Evolutionary conservation across 106 monocot genomes (phyloP), one percentile per base, ranked within the genome.

Genomic region (Dendrobium officinale): DNA sequence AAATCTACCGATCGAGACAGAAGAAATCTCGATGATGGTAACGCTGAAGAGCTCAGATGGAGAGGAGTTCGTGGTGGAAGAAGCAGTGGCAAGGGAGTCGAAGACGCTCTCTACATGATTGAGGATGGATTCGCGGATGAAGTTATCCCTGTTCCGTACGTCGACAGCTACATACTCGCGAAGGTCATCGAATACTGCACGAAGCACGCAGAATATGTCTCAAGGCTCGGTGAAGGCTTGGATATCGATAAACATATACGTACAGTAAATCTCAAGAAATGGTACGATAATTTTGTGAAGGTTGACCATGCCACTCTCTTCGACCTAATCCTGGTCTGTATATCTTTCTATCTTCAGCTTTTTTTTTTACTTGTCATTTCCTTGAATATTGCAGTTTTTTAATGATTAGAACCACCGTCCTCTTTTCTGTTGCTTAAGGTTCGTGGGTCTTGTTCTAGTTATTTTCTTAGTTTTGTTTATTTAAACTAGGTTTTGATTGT

Each of bases 111-210:
- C 31, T 80, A 85, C 81, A 86, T 92, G 88, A 90, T 92, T 81
- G 85, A 88, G 78, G 88, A 85, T 78, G 92, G 85, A 67, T 87
- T 84, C 82, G 85, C 86, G 42, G 90, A 83, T 58, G 81, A 41
- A 76, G 82, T 58, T 4, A 90, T 95, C 67, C 88, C 90, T 2
- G 81, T 95, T 47, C 85, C 88, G 18, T 85, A 92, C 70, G 88
- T 95, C 73, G 79, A 20, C 82, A 59, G 80, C 79, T 72, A 77
- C 73, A 88, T 92, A 79, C 90, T 95, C 43, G 54, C 85, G 67
- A 95, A 90, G 86, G 92, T 95, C 55, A 84, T 88, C 61, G 90
- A 95, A 80, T 95, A 90, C 81, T 88, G 90, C 88, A 90, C 88
- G 82, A 88, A 87, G 85, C 94, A 95, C 82, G 91, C 79, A 41